These are phyloP conservation scores for Ustilago xerochloae DNA, from an alignment of 1,284 basidiomycete species.

Conservation along the genomic window DNA sequence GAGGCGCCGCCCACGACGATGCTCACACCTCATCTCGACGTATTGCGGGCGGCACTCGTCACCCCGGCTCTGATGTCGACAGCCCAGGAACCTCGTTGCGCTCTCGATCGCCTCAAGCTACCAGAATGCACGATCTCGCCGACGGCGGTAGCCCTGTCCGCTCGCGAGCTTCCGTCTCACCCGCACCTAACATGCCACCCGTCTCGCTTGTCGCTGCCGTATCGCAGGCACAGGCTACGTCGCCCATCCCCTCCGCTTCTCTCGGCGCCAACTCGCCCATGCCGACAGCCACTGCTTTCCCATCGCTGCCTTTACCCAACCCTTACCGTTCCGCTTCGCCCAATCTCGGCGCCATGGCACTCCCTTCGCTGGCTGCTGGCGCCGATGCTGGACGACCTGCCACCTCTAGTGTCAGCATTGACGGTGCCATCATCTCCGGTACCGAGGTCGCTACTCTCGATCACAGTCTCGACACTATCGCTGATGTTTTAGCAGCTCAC, in stretches of 20 bases:
- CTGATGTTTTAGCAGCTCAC: conserved; percentile 53
- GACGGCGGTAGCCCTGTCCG: conserved; percentile 41
- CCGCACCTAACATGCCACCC: conserved; percentile 24
- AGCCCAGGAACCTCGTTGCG: conserved; percentile 35
- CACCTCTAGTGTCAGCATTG: conserved; percentile 61
- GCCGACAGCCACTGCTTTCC: conserved; percentile 55
- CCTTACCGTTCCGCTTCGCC: conserved; percentile 58
- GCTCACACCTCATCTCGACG: conserved; percentile 8
- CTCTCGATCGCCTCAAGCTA: conserved; percentile 47
- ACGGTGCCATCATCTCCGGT: conserved; percentile 64
- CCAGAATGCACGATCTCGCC: conserved; percentile 16
- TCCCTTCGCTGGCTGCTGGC: conserved; percentile 35
- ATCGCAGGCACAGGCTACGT: conserved; percentile 23
- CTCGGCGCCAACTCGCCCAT: conserved; percentile 25
- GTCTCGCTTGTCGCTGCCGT: conserved; percentile 37
- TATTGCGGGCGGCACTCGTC: conserved; percentile 18
- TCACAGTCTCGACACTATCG: conserved; percentile 58
- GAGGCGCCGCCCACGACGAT: conserved; percentile 6
- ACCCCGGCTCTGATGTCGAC: conserved; percentile 45
- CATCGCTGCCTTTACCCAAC: conserved; percentile 58
- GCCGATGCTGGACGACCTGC: conserved; percentile 46
- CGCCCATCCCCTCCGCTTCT: conserved; percentile 3
- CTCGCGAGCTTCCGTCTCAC: conserved; percentile 36
- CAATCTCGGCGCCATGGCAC: conserved; percentile 43
- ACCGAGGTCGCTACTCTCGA: conserved; percentile 55